A percentile compares a stretch with the other conserved stretches of the same genome.
phyloP scores from a whole-genome alignment of 352 stramenopile genomes.

The Thraustochytrium sp. region DNA sequence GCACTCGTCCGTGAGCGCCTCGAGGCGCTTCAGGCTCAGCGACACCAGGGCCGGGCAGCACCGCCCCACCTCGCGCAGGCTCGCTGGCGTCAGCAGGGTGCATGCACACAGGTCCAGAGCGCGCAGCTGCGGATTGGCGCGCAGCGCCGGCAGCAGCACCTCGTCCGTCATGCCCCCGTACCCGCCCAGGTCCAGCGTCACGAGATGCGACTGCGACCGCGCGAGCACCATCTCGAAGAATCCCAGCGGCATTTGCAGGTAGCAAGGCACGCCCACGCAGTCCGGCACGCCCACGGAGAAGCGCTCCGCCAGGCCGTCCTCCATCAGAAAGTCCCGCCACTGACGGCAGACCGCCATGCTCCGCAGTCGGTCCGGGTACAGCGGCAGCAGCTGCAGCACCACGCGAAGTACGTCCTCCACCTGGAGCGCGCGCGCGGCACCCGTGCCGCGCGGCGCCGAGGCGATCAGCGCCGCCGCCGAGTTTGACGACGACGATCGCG shows the following conservation, averaged over 20 bases:
- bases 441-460: background rate
- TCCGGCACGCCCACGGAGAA: background rate
- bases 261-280: conserved; percentile 1
- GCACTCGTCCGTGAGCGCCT: background rate
- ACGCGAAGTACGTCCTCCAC: background rate
- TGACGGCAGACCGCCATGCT: background rate
- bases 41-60: conserved; percentile 3
- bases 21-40: conserved; percentile 33
- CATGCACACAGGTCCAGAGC: background rate
- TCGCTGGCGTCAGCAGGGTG: background rate
- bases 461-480: no score
- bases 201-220: background rate
- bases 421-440: background rate
- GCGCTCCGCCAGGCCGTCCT: background rate
- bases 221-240: conserved; percentile 17
- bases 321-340: conserved; percentile 3
- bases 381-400: background rate
- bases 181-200: background rate
- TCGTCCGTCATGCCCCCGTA: background rate
- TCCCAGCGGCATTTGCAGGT: background rate
- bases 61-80: background rate
- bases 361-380: conserved; percentile 15
- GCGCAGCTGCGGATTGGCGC: background rate
- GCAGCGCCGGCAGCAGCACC: background rate
- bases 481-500: background rate